phyloP scores from a whole-genome alignment of 176 grass and related monocot species.

The Musa beccarii region DNA sequence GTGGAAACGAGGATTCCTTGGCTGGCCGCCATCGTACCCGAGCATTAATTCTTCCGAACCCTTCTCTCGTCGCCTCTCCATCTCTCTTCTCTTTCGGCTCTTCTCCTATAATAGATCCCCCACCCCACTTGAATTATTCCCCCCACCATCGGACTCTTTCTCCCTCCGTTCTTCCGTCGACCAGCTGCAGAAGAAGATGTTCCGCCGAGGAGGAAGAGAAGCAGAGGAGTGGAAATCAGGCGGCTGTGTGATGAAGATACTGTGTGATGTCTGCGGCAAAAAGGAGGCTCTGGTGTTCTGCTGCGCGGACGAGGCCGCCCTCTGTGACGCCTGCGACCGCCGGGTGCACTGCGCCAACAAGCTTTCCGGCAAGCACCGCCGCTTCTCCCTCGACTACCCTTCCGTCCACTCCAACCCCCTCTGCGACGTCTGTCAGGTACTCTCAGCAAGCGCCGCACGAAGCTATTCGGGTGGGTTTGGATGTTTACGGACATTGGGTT shows the following conservation, averaged over 20 bases:
- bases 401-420: background rate
- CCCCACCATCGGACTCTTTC: too few species aligned
- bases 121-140: too few species aligned
- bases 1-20: too few species aligned
- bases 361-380: slow-evolving; percentile 7
- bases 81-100: too few species aligned
- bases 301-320: slow-evolving; percentile 19
- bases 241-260: background rate
- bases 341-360: slow-evolving; percentile 19
- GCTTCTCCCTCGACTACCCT: slow-evolving; percentile 1
- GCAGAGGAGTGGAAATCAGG: too few species aligned
- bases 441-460: background rate
- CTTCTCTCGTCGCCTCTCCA: too few species aligned
- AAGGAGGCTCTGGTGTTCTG: slow-evolving; percentile 37
- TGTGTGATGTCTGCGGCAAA: slow-evolving; percentile 16
- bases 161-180: too few species aligned
- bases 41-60: too few species aligned
- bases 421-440: slow-evolving; percentile 27
- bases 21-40: too few species aligned
- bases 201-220: too few species aligned
- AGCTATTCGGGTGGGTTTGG: background rate
- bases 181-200: too few species aligned
- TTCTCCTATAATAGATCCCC: too few species aligned
- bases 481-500: background rate
- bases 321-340: slow-evolving; percentile 35